Evolutionary conservation across 768 basidiomycete genomes (phyloP).

Genomic region (Neoboletus magnificus): DNA sequence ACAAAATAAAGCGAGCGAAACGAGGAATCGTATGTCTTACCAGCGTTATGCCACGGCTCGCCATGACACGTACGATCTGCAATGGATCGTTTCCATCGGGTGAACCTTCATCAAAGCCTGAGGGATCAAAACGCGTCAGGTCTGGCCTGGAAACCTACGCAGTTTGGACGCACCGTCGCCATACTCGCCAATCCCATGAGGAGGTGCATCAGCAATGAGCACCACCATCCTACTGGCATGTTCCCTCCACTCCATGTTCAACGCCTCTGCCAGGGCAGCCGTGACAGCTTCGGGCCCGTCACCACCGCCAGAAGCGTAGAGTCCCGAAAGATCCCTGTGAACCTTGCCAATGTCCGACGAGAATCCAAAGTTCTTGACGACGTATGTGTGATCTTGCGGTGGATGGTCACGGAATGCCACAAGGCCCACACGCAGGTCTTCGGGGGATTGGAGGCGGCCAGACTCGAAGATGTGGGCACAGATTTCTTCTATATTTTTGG

Average conservation of each 20-base stretch:
- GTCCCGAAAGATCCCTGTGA: conserved; percentile 73
- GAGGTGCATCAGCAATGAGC: conserved; percentile 95
- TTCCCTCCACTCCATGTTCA: conserved; percentile 89
- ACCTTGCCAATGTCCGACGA: conserved; percentile 88
- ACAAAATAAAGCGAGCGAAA: neutral
- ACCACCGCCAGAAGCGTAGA: conserved; percentile 88
- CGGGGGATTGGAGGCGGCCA: conserved; percentile 79
- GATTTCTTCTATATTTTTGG: conserved; percentile 95
- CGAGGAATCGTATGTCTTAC: conserved; percentile 43
- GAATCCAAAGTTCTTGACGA: conserved; percentile 93
- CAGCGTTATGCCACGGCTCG: conserved; percentile 83
- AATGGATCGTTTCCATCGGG: conserved; percentile 93
- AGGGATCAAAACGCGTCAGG: conserved; percentile 10
- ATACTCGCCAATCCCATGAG: conserved; percentile 96
- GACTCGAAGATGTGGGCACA: conserved; percentile 94
- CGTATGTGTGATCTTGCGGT: conserved; percentile 93
- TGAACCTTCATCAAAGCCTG: conserved; percentile 91
- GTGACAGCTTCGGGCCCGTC: conserved; percentile 98
- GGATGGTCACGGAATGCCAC: conserved; percentile 97
- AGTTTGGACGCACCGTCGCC: conserved; percentile 71
- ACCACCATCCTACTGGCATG: conserved; percentile 94
- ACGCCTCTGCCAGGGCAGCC: conserved; percentile 80
- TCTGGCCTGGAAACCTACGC: neutral
- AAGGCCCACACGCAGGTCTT: conserved; percentile 89
- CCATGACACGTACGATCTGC: conserved; percentile 85